Evolutionary conservation across 73 alveolate genomes (phyloP).

Genomic region (Diophrys sp.): DNA sequence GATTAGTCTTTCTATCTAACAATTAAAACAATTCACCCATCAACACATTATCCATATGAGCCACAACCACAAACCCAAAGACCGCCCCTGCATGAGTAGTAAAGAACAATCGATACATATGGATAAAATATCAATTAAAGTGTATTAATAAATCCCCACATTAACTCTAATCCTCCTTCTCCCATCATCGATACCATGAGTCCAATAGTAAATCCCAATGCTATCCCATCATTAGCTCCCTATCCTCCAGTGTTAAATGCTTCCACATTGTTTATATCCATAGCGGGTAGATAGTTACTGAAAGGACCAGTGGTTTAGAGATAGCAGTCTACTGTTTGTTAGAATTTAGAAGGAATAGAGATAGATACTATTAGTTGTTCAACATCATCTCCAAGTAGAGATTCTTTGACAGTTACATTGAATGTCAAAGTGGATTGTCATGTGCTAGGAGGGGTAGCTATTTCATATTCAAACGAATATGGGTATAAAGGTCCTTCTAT

Average conservation of each 20-base stretch:
- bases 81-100: background rate
- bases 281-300: background rate
- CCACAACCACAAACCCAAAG: background rate
- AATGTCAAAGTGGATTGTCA: background rate
- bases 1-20: background rate
- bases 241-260: background rate
- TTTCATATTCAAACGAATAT: background rate
- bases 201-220: background rate
- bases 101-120: background rate
- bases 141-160: background rate
- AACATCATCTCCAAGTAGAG: background rate
- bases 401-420: background rate
- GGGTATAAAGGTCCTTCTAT: background rate
- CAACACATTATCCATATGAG: background rate
- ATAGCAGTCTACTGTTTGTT: background rate
- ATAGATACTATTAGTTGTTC: background rate
- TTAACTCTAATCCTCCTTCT: background rate
- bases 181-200: background rate
- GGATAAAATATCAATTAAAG: background rate
- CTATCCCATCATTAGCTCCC: background rate
- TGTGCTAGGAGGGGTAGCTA: background rate
- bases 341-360: background rate
- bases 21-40: background rate
- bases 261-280: background rate
- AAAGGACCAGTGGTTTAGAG: background rate